These are phyloP conservation scores for Podospora bellae-mahoneyi DNA, from an alignment of 495 filamentous ascomycete genomes.

Conservation along the genomic window DNA sequence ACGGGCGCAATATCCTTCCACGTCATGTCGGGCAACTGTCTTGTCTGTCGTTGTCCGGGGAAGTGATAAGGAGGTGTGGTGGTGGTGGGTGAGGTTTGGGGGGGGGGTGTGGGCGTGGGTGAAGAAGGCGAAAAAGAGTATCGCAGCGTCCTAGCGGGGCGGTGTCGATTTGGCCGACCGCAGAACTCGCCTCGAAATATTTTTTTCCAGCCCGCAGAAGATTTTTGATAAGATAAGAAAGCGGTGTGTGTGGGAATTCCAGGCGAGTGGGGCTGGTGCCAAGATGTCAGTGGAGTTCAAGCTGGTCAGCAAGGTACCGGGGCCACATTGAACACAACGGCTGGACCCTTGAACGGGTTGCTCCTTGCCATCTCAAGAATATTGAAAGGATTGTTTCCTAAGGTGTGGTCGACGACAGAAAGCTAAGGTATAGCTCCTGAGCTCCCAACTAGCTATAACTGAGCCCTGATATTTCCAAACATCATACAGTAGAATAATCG, in stretches of 20 bases:
- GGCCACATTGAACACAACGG: neutral
- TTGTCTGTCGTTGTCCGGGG: constrained; percentile 3
- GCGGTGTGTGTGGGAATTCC: constrained; percentile 15
- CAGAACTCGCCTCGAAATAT: constrained; percentile 27
- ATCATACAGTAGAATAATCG: neutral
- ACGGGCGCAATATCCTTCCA: constrained; percentile 78
- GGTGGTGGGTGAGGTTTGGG: constrained; percentile 11
- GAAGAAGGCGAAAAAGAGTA: constrained; percentile 14
- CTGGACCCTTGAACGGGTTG: neutral
- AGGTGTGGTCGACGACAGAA: neutral
- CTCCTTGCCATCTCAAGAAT: neutral
- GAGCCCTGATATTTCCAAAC: neutral
- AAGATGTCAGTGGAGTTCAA: neutral
- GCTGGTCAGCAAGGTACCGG: constrained; percentile 1
- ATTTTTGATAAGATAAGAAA: constrained; percentile 34
- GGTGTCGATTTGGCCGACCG: constrained; percentile 23
- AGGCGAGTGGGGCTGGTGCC: neutral
- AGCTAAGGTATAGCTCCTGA: neutral
- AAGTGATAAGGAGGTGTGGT: neutral
- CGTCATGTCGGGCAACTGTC: constrained; percentile 39
- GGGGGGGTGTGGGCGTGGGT: constrained; percentile 10
- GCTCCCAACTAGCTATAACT: neutral
- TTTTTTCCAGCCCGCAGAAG: constrained; percentile 28
- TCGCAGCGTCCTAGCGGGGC: constrained; percentile 24
- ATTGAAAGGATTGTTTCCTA: neutral